Evolutionary conservation across 352 stramenopile genomes (phyloP).

Genomic region (Phytophthora melonis): DNA sequence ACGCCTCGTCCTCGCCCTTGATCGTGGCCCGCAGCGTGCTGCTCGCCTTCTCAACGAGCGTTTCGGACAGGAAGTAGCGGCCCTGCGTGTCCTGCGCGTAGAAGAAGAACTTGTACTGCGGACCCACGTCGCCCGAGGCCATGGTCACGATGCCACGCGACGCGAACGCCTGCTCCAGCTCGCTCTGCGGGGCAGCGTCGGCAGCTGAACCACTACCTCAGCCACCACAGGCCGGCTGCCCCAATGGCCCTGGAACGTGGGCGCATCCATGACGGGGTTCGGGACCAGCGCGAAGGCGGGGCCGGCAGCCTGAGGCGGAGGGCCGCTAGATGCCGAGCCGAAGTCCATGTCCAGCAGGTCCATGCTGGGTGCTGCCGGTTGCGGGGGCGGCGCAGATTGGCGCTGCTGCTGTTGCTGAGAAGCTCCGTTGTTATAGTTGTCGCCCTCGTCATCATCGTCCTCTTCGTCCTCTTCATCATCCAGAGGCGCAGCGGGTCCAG

Average conservation of each 20-base stretch:
- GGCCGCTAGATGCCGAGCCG: slow-evolving; percentile 28
- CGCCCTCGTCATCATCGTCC: slow-evolving; percentile 53
- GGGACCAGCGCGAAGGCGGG: slow-evolving; percentile 61
- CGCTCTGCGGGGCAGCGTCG: slow-evolving; percentile 60
- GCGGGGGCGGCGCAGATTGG: slow-evolving; percentile 39
- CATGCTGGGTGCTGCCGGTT: slow-evolving; percentile 50
- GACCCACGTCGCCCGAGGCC: slow-evolving; percentile 80
- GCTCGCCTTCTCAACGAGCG: slow-evolving; percentile 77
- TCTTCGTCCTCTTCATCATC: slow-evolving; percentile 63
- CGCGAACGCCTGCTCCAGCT: slow-evolving; percentile 75
- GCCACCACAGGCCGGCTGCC: slow-evolving; percentile 74
- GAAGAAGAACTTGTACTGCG: slow-evolving; percentile 90
- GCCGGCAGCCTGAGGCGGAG: slow-evolving; percentile 23
- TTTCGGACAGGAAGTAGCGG: slow-evolving; percentile 75
- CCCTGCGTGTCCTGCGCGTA: slow-evolving; percentile 78
- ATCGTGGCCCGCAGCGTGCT: slow-evolving; percentile 70
- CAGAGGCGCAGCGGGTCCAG: slow-evolving; percentile 37
- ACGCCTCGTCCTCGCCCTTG: slow-evolving; percentile 75
- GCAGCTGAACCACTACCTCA: slow-evolving; percentile 66
- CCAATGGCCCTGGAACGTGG: slow-evolving; percentile 80
- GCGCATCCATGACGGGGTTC: slow-evolving; percentile 79
- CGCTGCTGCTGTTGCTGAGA: slow-evolving; percentile 56
- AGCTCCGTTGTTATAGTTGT: slow-evolving; percentile 35
- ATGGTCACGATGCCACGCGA: slow-evolving; percentile 75
- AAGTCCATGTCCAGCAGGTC: slow-evolving; percentile 87